Evolutionary conservation across 2,329 filamentous ascomycete genomes (phyloP).

Genomic region (Emmonsiellopsis sp.): DNA sequence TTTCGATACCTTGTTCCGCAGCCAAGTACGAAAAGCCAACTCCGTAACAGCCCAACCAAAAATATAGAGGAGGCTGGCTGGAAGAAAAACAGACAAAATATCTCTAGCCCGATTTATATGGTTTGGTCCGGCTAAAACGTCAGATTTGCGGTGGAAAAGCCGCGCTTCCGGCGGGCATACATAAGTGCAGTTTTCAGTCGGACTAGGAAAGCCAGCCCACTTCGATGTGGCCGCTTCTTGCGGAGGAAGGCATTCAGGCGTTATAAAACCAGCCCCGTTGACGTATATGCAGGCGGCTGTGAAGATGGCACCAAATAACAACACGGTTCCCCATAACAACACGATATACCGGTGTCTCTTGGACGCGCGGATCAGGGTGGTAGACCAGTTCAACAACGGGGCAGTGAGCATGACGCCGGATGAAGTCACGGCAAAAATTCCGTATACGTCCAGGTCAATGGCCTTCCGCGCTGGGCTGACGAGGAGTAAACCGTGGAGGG

Average conservation of each 20-base stretch:
- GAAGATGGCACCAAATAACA: constrained; percentile 12
- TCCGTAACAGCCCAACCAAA: not conserved
- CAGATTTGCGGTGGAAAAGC: not conserved
- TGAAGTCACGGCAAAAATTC: constrained; percentile 15
- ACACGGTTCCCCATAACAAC: constrained; percentile 13
- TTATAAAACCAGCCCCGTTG: constrained; percentile 2
- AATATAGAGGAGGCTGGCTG: not conserved
- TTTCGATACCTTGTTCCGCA: not conserved
- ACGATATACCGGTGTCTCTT: constrained; percentile 10
- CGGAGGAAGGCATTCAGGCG: constrained; percentile 10
- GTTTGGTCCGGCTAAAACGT: constrained; percentile 1
- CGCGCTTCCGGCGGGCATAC: not conserved
- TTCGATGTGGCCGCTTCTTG: not conserved
- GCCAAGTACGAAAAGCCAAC: not conserved
- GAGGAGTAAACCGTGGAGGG: constrained; percentile 16
- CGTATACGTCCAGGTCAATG: constrained; percentile 15
- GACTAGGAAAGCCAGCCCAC: not conserved
- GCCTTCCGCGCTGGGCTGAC: constrained; percentile 9
- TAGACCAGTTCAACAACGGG: constrained; percentile 14
- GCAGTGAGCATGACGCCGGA: constrained; percentile 7
- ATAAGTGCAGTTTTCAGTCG: constrained; percentile 1
- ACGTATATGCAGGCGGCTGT: constrained; percentile 12
- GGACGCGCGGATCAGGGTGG: constrained; percentile 10
- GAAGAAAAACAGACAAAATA: constrained; percentile 1
- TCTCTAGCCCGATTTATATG: not conserved